Conservation (phyloP, 768 basidiomycete genomes). For the Tulasnella sp. region DNA sequence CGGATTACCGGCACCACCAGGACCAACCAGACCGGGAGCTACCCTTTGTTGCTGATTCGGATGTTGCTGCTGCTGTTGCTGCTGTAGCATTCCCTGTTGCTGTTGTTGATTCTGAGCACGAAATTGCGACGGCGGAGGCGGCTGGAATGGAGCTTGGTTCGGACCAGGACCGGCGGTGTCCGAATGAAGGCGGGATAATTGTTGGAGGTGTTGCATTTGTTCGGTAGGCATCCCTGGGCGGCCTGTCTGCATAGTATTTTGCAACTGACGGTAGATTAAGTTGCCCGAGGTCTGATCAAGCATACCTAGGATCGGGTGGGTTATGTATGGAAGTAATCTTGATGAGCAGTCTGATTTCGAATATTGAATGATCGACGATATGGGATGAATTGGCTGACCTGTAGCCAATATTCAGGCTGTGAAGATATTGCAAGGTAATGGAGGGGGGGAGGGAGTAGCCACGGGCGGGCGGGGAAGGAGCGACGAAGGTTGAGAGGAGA, state of each 20-base stretch:
- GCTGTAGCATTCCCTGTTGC: neutral
- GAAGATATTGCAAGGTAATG: neutral
- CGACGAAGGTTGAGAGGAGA: neutral
- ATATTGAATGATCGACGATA: neutral
- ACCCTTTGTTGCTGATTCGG: neutral
- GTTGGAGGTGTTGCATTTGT: neutral
- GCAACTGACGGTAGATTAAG: neutral
- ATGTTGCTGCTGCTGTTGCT: conserved; percentile 2
- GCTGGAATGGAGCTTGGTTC: neutral
- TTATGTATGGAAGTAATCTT: neutral
- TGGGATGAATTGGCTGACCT: neutral
- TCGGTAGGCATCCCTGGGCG: neutral
- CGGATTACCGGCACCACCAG: too few species aligned
- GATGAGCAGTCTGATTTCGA: neutral
- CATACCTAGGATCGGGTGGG: neutral
- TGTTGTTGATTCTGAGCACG: neutral
- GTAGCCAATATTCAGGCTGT: too few species aligned
- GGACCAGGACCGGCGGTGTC: neutral
- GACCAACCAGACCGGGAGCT: neutral
- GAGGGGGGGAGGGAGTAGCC: neutral
- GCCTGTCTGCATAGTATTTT: neutral
- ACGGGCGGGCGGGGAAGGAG: neutral
- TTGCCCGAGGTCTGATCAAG: neutral
- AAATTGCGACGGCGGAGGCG: neutral
- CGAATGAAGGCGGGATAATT: neutral